Base-by-base conservation (phyloP, 2,329 filamentous ascomycete species). In the Colletotrichum chrysophilum region DNA sequence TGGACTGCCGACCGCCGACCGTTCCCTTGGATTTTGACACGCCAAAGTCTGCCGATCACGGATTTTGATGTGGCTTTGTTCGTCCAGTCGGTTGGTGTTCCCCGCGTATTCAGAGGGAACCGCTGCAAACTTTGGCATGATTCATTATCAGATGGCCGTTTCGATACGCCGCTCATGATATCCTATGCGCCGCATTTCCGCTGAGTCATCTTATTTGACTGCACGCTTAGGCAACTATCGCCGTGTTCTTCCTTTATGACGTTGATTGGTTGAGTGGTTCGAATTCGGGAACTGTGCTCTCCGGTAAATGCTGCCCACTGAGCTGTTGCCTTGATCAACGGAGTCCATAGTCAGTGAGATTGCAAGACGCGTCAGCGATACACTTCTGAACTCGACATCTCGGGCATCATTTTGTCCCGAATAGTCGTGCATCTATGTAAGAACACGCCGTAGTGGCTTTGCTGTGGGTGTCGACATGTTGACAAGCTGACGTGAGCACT, bases 41-140 rank as follows among this genome's bases (percentile, higher is more conserved):
- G 34, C 12, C 34, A 65, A 16, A 30, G 61, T 26, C 7, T 65
- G 61, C 30, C 61, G 34, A 65, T 65, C 24, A 32, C 34, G 61
- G 61, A 14, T 52, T 52, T 8, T 6, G 14, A 4, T 65, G 32
- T 38, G 61, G n/a, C 14, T 28, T 38, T 34, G 64, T 66, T 66
- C 64, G n/a, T 66, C 64, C 64, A 26, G 64, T 28, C n/a, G 38
- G 1, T 24, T 21, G 43, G n/a, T 21, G 26, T 43, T 28, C 18
- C 36, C 26, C 30, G 36, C 36, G 38, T 16, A 65, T 24, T n/a
- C 36, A 48, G 62, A 34, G 32, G 21, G 36, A 65, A 43, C 62
- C 38, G 36, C 36, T 43, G 64, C 52, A 18, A 18, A 36, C 21
- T 32, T 52, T 28, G 24, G 64, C 26, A 55, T 66, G 62, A 52